phyloP scores from a whole-genome alignment of 2,329 filamentous ascomycete species.

The Kalmusia sp. region DNA sequence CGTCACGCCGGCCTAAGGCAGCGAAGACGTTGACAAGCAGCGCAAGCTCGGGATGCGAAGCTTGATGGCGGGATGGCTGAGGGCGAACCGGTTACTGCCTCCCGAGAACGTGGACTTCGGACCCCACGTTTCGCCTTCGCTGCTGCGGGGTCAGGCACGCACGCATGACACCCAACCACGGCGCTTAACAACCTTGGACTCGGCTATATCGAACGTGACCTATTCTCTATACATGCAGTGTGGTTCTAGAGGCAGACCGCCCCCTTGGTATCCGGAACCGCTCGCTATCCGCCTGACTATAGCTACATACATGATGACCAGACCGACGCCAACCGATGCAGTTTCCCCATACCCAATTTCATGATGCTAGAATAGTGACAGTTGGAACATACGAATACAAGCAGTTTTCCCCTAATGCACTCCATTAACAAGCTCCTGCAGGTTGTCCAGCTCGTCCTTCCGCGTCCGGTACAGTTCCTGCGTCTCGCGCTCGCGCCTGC shows the following conservation, averaged over 20 bases:
- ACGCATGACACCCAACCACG: background rate
- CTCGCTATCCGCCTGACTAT: background rate
- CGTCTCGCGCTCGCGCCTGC: conserved; percentile 83
- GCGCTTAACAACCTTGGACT: background rate
- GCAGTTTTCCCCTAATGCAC: conserved; percentile 31
- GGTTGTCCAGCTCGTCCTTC: conserved; percentile 76
- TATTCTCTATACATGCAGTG: background rate
- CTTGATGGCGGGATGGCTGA: background rate
- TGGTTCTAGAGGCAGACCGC: background rate
- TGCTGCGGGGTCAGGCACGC: conserved; percentile 11
- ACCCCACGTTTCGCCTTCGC: conserved; percentile 5
- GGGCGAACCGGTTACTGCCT: background rate
- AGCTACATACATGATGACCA: background rate
- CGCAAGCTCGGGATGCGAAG: background rate
- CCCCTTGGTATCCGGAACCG: background rate
- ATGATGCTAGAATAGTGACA: background rate
- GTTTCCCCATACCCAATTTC: background rate
- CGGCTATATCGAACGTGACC: background rate
- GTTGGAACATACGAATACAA: conserved; percentile 1
- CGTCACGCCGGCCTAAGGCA: conserved; percentile 6
- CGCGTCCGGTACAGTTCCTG: conserved; percentile 82
- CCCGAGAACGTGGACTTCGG: conserved; percentile 8
- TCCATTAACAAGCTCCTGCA: conserved; percentile 54
- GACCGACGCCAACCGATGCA: background rate
- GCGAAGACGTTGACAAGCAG: background rate